A percentile compares a stretch with the other conserved stretches of the same genome.
These are phyloP conservation scores for Candida sp. DNA, from an alignment of 1,139 yeast genomes.

Conservation along the genomic window DNA sequence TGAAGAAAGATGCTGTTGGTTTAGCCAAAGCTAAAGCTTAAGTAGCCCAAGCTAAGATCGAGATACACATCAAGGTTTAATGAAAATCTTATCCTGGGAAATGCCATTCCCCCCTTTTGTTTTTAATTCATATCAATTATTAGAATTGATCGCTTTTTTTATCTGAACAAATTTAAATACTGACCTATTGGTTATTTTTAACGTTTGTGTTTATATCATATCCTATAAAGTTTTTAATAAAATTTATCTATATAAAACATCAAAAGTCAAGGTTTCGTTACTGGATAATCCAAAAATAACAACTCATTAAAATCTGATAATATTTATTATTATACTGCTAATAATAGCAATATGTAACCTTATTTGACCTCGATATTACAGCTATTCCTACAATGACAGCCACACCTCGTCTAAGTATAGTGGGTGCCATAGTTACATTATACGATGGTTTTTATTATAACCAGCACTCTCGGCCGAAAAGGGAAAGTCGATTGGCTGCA, in stretches of 20 bases:
- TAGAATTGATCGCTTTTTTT: not conserved
- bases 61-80: not conserved
- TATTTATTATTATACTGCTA: too few relatives aligned
- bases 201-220: not conserved
- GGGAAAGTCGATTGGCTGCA: not conserved
- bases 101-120: not conserved
- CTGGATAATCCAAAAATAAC: too few relatives aligned
- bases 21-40: conserved; percentile 60
- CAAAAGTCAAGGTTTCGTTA: too few relatives aligned
- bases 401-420: too few relatives aligned
- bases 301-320: too few relatives aligned
- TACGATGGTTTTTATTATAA: too few relatives aligned
- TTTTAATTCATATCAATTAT: not conserved
- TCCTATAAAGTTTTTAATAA: not conserved
- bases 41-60: not conserved
- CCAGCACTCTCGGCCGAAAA: not conserved
- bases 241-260: too few relatives aligned
- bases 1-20: conserved; percentile 89
- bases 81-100: not conserved
- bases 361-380: too few relatives aligned
- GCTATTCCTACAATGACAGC: too few relatives aligned
- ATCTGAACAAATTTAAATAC: not conserved
- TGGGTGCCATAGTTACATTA: too few relatives aligned
- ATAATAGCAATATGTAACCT: too few relatives aligned
- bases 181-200: not conserved